A percentile compares a stretch with the other conserved stretches of the same genome.
phyloP scores from a whole-genome alignment of 2,329 filamentous ascomycete species.

The Lachnellula hyalina region DNA sequence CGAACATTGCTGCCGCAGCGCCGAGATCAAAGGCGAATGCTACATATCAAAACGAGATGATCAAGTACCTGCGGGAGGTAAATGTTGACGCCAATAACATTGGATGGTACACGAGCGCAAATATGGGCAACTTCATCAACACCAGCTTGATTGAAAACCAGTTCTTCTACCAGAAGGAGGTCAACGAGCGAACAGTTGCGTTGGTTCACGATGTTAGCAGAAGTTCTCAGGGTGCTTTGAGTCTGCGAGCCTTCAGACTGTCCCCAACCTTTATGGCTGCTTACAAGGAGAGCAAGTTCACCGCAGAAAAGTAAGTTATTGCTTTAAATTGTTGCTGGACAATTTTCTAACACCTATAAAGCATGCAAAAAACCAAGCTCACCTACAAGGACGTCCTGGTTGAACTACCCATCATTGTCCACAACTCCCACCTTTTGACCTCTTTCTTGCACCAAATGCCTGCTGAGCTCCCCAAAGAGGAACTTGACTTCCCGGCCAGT shows the following conservation, averaged over 20 bases:
- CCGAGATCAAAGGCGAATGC: constrained; percentile 88
- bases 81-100: constrained; percentile 98
- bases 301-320: constrained; percentile 73
- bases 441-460: constrained; percentile 93
- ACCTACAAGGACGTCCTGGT: constrained; percentile 90
- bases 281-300: constrained; percentile 96
- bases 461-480: constrained; percentile 54
- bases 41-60: constrained; percentile 92
- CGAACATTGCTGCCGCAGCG: constrained; percentile 75
- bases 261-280: constrained; percentile 83
- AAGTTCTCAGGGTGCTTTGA: constrained; percentile 86
- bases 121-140: constrained; percentile 98
- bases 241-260: constrained; percentile 84
- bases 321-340: neutral
- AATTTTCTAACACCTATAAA: constrained; percentile 34
- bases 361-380: constrained; percentile 89
- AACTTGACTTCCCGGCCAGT: constrained; percentile 71
- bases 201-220: constrained; percentile 94
- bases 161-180: constrained; percentile 90
- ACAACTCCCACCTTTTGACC: constrained; percentile 96
- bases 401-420: constrained; percentile 82
- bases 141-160: constrained; percentile 96
- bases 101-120: constrained; percentile 97
- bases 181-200: constrained; percentile 79
- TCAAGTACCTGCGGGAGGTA: constrained; percentile 91